phyloP scores from a whole-genome alignment of 805 yeast species.

The Cyberlindnera bimundalis region DNA sequence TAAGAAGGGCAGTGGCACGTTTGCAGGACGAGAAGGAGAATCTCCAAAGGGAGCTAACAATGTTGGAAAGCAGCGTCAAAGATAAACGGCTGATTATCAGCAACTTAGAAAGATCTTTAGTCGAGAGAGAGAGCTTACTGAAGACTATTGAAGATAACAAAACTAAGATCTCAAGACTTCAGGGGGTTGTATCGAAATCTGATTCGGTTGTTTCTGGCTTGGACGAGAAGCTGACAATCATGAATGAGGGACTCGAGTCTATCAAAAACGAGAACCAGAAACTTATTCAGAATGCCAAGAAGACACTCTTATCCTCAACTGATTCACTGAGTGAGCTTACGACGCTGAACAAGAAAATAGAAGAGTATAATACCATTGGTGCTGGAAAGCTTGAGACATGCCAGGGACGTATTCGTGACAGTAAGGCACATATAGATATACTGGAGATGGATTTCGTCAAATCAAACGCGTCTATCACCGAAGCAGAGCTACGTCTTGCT shows the following conservation, averaged over 20 bases:
- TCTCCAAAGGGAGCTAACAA: slow-evolving; percentile 39
- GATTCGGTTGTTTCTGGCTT: slow-evolving; percentile 21
- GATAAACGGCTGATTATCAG: slow-evolving; percentile 52
- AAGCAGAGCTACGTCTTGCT: slow-evolving; percentile 40
- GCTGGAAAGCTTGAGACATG: slow-evolving; percentile 2
- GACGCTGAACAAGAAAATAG: slow-evolving; percentile 35
- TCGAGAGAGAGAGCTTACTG: slow-evolving; percentile 42
- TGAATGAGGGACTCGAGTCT: slow-evolving; percentile 17
- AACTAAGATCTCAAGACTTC: slow-evolving; percentile 26
- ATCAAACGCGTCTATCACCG: slow-evolving; percentile 28
- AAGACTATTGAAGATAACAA: slow-evolving; percentile 37
- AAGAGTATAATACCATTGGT: slow-evolving; percentile 5
- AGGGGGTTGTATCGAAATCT: slow-evolving; percentile 19
- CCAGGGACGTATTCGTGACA: slow-evolving; percentile 12
- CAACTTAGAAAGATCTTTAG: slow-evolving; percentile 47
- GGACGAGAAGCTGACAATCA: slow-evolving; percentile 7
- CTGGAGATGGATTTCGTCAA: slow-evolving; percentile 30
- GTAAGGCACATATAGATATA: slow-evolving; percentile 18
- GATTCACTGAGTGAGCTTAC: slow-evolving; percentile 20
- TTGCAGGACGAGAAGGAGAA: slow-evolving; percentile 42
- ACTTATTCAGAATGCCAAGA: not conserved
- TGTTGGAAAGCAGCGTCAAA: slow-evolving; percentile 47
- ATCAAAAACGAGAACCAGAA: not conserved
- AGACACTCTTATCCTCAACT: not conserved
- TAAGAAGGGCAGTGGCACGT: slow-evolving; percentile 34